phyloP scores from a whole-genome alignment of 2,329 filamentous ascomycete species.

The Penicillium frequentans region DNA sequence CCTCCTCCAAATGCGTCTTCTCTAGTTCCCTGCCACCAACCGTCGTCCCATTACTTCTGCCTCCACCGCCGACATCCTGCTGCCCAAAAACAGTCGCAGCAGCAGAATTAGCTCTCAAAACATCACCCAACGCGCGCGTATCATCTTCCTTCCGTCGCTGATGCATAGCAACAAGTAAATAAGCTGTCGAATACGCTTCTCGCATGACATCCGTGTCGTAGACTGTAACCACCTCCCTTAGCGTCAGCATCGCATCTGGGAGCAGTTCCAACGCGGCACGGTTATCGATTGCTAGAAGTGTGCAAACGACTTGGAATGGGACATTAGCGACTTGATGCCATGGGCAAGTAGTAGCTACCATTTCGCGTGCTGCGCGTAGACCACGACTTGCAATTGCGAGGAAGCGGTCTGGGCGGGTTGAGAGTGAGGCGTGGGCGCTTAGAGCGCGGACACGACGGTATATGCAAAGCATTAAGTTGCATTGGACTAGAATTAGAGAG shows the following conservation, averaged over 20 bases:
- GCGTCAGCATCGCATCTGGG: conserved; percentile 52
- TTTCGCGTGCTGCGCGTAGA: conserved; percentile 49
- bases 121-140: conserved; percentile 37
- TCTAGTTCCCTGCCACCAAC: background rate
- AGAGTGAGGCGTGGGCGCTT: conserved; percentile 44
- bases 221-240: conserved; percentile 40
- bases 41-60: background rate
- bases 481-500: conserved; percentile 51
- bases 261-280: conserved; percentile 51
- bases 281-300: conserved; percentile 57
- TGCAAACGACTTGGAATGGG: conserved; percentile 59
- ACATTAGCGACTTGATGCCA: conserved; percentile 64
- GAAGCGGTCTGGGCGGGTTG: conserved; percentile 47
- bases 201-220: conserved; percentile 52
- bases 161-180: conserved; percentile 54
- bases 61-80: background rate
- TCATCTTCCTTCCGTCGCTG: conserved; percentile 52
- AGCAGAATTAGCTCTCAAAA: conserved; percentile 38
- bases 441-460: conserved; percentile 55
- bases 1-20: background rate
- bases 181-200: conserved; percentile 57
- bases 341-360: conserved; percentile 48
- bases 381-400: conserved; percentile 47
- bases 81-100: conserved; percentile 27
- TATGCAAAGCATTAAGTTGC: conserved; percentile 57